phyloP scores from a whole-genome alignment of 306 rosid genomes.

The Ceratonia siliqua region DNA sequence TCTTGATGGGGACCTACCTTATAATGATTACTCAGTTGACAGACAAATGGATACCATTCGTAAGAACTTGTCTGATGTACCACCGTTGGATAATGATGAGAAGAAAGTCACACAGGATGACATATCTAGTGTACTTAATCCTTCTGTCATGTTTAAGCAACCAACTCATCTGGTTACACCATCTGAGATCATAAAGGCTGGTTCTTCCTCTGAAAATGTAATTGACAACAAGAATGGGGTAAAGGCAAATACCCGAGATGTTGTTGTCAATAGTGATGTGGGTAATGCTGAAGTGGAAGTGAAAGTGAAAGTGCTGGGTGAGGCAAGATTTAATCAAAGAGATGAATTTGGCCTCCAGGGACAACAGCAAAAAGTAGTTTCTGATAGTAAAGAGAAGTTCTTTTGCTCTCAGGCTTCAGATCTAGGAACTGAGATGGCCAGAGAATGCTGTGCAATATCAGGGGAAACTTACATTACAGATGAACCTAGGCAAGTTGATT shows the following conservation, averaged over 20 bases:
- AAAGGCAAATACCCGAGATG: slow-evolving; percentile 68
- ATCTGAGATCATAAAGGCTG: slow-evolving; percentile 66
- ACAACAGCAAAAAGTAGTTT: slow-evolving; percentile 48
- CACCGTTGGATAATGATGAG: slow-evolving; percentile 55
- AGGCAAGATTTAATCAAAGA: slow-evolving; percentile 58
- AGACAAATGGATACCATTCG: slow-evolving; percentile 62
- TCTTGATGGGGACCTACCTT: slow-evolving; percentile 61
- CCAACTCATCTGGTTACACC: slow-evolving; percentile 93
- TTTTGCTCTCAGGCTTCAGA: slow-evolving; percentile 93
- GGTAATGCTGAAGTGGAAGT: slow-evolving; percentile 78
- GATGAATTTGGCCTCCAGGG: slow-evolving; percentile 56
- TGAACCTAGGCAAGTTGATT: slow-evolving; percentile 56
- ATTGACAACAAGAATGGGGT: slow-evolving; percentile 62
- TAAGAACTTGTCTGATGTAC: slow-evolving; percentile 60
- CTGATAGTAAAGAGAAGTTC: slow-evolving; percentile 59
- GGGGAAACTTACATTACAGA: slow-evolving; percentile 54
- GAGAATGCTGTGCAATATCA: slow-evolving; percentile 67
- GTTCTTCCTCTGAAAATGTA: slow-evolving; percentile 63
- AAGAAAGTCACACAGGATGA: slow-evolving; percentile 69
- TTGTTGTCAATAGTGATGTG: slow-evolving; percentile 53
- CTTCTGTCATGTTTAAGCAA: slow-evolving; percentile 64
- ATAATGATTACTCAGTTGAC: slow-evolving; percentile 65
- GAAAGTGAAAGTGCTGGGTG: slow-evolving; percentile 77
- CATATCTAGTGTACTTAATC: slow-evolving; percentile 56
- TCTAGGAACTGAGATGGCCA: slow-evolving; percentile 87